phyloP scores from a whole-genome alignment of 305 asterid species.

The Rubia occidens region DNA sequence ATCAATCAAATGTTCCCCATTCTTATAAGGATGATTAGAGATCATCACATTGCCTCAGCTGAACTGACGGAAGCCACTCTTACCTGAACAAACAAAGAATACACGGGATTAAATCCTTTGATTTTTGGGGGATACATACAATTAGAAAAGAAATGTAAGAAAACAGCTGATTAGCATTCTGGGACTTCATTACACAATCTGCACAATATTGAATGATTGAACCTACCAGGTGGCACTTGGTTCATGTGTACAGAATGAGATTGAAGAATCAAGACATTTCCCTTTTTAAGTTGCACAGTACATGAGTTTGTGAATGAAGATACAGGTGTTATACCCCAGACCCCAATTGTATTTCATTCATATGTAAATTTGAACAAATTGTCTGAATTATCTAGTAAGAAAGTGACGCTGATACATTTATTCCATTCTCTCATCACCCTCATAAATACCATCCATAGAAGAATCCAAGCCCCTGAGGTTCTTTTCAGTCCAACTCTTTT shows the following conservation, averaged over 20 bases:
- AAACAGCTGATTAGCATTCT: not conserved
- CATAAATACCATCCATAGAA: not conserved
- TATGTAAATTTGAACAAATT: not conserved
- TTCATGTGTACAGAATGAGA: not conserved
- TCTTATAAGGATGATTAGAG: not conserved
- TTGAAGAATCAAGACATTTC: not conserved
- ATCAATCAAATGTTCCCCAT: not conserved
- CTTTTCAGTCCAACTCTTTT: not conserved
- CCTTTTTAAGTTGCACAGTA: not conserved
- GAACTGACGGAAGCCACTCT: not conserved
- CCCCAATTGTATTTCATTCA: not conserved
- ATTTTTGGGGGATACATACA: not conserved
- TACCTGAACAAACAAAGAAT: constrained; percentile 11
- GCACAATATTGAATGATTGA: not conserved
- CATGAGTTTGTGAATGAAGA: not conserved
- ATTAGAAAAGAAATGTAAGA: not conserved
- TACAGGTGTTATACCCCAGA: not conserved
- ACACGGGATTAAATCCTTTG: not conserved
- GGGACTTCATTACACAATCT: not conserved
- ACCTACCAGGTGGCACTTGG: not conserved
- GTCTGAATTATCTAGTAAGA: not conserved
- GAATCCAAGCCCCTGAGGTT: not conserved
- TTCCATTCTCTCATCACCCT: not conserved
- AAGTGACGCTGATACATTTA: not conserved
- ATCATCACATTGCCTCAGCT: constrained; percentile 7